phyloP scores from a whole-genome alignment of 2,329 filamentous ascomycete species.

The Arthrobotrys musiformis region DNA sequence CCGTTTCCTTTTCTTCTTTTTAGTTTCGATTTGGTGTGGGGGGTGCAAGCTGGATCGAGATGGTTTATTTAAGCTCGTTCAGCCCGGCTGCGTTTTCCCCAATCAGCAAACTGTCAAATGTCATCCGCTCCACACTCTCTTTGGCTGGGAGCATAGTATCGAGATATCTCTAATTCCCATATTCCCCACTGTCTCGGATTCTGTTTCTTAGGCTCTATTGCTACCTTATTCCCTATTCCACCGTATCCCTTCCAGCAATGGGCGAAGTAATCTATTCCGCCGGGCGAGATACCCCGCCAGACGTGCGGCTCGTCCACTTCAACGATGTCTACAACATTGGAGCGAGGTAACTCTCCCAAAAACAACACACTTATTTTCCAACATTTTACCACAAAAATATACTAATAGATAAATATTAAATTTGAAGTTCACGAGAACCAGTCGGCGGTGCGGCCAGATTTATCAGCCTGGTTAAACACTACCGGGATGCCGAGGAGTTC shows the following conservation, averaged over 20 bases:
- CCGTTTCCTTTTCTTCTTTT: not conserved
- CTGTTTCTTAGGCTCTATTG: not conserved
- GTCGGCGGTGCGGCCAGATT: slow-evolving; percentile 84
- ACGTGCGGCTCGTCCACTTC: slow-evolving; percentile 85
- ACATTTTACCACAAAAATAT: not conserved
- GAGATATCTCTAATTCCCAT: not conserved
- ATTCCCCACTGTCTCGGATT: not conserved
- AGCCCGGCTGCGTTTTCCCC: slow-evolving; percentile 10
- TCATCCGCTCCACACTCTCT: slow-evolving; percentile 14
- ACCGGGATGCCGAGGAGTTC: slow-evolving; percentile 72
- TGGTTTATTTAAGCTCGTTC: slow-evolving; percentile 1
- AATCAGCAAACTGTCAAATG: slow-evolving; percentile 29
- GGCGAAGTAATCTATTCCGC: slow-evolving; percentile 57
- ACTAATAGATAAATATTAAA: slow-evolving; percentile 21
- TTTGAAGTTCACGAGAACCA: slow-evolving; percentile 76
- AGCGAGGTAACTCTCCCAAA: slow-evolving; percentile 60
- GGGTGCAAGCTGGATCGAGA: slow-evolving; percentile 12
- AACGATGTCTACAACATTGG: slow-evolving; percentile 96
- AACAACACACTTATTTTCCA: slow-evolving; percentile 56
- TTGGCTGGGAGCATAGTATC: not conserved
- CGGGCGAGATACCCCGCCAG: slow-evolving; percentile 67
- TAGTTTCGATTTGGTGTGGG: not conserved
- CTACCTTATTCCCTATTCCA: not conserved
- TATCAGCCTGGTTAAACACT: slow-evolving; percentile 79
- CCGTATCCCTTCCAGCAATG: not conserved